Percentiles rank a stretch among this genome's conserved stretches.
These are phyloP conservation scores for Linnemannia elongata DNA, from an alignment of 192 early-diverging fungal species.

Conservation along the genomic window DNA sequence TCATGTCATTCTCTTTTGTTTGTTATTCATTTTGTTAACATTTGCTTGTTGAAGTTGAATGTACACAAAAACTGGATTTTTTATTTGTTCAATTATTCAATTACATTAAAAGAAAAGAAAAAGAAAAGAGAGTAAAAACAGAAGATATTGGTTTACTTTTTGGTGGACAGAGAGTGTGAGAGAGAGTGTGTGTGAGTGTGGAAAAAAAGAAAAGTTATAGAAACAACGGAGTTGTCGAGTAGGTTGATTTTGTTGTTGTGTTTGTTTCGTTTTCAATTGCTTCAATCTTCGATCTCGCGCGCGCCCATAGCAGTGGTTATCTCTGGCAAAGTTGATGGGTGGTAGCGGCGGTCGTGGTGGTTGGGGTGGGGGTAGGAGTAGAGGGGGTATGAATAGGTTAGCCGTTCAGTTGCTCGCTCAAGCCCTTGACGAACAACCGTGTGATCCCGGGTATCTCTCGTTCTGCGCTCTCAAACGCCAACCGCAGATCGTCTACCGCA, in stretches of 20 bases:
- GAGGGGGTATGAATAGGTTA: not conserved
- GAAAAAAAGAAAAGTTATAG: no score
- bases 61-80: not conserved
- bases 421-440: conserved; percentile 40
- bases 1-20: not conserved
- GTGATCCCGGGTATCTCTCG: conserved; percentile 48
- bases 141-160: not conserved
- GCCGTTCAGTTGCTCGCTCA: conserved; percentile 37
- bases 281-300: not conserved
- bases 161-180: no score
- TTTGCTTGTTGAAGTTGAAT: not conserved
- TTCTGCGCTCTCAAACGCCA: conserved; percentile 51
- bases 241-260: not conserved
- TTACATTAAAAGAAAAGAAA: not conserved
- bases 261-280: no score
- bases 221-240: no score
- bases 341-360: no score
- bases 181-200: not conserved
- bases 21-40: not conserved
- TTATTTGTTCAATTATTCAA: not conserved
- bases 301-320: not conserved
- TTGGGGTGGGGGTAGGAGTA: not conserved
- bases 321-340: no score
- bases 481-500: conserved; percentile 32
- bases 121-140: not conserved